Base-by-base conservation (phyloP, 2,329 filamentous ascomycete species). In the Arthrobotrys conoides region DNA sequence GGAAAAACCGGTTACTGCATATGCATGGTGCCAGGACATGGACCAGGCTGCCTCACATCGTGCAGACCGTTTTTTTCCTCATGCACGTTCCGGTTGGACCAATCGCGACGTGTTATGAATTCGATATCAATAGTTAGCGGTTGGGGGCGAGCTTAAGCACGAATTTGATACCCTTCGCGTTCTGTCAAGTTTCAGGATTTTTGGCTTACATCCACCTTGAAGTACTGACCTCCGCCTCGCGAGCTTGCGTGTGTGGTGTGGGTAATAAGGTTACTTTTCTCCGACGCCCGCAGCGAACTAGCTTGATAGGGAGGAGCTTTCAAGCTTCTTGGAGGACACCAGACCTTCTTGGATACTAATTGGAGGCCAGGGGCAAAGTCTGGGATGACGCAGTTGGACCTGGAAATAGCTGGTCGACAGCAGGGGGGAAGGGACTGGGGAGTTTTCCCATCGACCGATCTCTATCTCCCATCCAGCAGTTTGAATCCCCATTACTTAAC, bases 341-440 rank as follows among this genome's bases (percentile, higher is more conserved):
- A 12, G 14, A 46, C 48, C 22, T 9, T 12, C 33, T 36, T 36
- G 33, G 33, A 36, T 9, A 12, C 33, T 36, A 36, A 3, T 22
- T 5, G 18, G 18, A 24, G 69, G 27, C 44, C 59, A 27, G 38
- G 59, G 61, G 24, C 38, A 41, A 36, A 24, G 55, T 61, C 65
- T 71, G 68, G 69, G 69, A 72, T 72, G 69, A 72, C 69, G 69
- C 69, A 72, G 69, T 72, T 63, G 59, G 33, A 20, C 16, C 57
- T 61, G 48, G 67, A 71, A 64, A 64, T 64, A 70, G 57, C 48
- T 48, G 69, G 48, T 69, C 44, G 27, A 44, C 9, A 18, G 38
- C 38, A 63, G 67, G 67, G 67, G 24, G 30, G 24, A 5, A n/a
- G 36, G 38, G 57, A 53, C 49, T 59, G 59, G 69, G 69, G 48